Base-by-base conservation (phyloP, 1,284 basidiomycete species). In the Pseudozyma sp. region DNA sequence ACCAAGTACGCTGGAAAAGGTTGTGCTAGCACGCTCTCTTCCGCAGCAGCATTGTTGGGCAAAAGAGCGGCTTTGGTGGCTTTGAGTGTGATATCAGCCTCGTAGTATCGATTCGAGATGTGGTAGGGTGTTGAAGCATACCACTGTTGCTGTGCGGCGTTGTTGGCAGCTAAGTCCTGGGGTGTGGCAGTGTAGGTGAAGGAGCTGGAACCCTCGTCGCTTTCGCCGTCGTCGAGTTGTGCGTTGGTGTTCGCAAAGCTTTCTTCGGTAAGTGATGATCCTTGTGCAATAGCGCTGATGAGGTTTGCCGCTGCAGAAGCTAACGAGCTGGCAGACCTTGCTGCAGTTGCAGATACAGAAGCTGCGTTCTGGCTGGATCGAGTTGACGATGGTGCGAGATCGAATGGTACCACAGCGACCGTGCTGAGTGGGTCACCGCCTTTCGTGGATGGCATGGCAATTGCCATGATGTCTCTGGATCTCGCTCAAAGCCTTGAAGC, bases 71-170 rank as follows among this genome's bases (percentile, higher is more conserved):
- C 38, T 38, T 56, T 67, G 13, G 64, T 63, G 0, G 72, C 67
- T 40, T 60, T 71, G 47, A 80, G 65, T 3, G 64, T 59, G 16
- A 81, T 73, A 18, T 79, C 75, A 18, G 57, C 79, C 1, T 75
- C 67, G 36, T 81, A 81, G 72, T 81, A 81, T 2, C 77, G 70
- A 49, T 81, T 81, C 0, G 72, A 73, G 45, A 81, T 81, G 53
- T 66, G 71, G 54, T 76, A 81, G 0, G 77, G 59, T 3, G 56
- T 52, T 34, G 58, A 55, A n/a, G 50, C 40, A 36, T 61, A 61
- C 64, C 63, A 68, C 5, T 48, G 43, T 12, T 21, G 40, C 14
- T 60, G 57, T 5, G 43, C 21, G 38, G 38, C 5, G 13, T 25
- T 11, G 5, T n/a, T 13, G 38, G n/a, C 18, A 12, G 34, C 25